Conservation (phyloP, 1,139 yeast species). For the Candida glucosophila region DNA sequence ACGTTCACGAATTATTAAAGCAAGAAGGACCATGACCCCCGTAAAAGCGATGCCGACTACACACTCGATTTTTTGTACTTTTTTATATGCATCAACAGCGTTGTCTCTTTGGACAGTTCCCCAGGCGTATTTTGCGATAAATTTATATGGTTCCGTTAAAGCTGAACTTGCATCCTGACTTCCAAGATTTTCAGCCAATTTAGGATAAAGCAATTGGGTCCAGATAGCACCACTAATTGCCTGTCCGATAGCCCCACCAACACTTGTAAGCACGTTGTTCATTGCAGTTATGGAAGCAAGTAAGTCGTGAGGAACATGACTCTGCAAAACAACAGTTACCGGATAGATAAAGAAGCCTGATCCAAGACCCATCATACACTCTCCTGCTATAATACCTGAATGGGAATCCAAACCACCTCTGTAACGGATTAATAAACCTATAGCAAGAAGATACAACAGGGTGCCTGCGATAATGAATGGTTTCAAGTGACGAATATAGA, state of each 20-base stretch:
- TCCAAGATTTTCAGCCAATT: constrained; percentile 5
- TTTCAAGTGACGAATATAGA: constrained; percentile 6
- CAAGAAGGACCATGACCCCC: constrained; percentile 21
- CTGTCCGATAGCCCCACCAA: constrained; percentile 28
- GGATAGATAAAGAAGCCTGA: constrained; percentile 30
- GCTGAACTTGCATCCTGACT: constrained; percentile 17
- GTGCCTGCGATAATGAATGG: constrained; percentile 15
- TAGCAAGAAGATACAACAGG: constrained; percentile 25
- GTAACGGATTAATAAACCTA: constrained; percentile 25
- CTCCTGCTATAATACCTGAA: constrained; percentile 27
- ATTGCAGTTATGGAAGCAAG: constrained; percentile 29
- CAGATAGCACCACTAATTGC: constrained; percentile 33
- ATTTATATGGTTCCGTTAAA: constrained; percentile 21
- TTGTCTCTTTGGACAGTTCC: constrained; percentile 23
- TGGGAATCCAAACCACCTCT: constrained; percentile 21
- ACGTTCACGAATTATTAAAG: constrained; percentile 27
- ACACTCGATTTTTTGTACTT: constrained; percentile 24
- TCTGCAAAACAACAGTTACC: constrained; percentile 23
- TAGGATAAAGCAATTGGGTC: constrained; percentile 19
- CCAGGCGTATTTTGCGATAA: constrained; percentile 20
- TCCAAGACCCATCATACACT: constrained; percentile 27
- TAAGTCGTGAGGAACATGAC: constrained; percentile 28
- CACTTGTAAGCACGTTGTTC: constrained; percentile 23
- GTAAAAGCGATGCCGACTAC: constrained; percentile 24
- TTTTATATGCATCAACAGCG: constrained; percentile 24